Evolutionary conservation across 768 basidiomycete species (phyloP), one percentile per base, ranked within the genome.

Genomic region (Russula sp.): DNA sequence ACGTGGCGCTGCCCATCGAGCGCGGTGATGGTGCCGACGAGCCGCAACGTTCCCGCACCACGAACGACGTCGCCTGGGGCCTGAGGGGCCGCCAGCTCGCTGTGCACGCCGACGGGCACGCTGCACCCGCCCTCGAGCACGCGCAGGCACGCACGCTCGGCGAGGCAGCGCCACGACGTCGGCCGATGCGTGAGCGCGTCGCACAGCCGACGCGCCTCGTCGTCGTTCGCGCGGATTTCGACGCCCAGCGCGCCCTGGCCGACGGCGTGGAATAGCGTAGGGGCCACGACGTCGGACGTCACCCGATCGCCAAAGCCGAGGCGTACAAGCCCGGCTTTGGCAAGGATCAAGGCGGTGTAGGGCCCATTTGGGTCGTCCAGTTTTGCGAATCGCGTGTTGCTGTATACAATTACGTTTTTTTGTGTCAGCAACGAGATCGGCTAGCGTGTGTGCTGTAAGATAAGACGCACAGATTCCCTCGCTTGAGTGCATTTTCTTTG

Each of bases 41-140:
- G 73, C 57, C 77, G 81, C 63, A 99, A 75, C 45, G 69, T 53
- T 6, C 60, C 70, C 34, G 48, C 55, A 40, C 61, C 56, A 40
- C 59, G 56, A 61, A 40, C 62, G 18, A 71, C 75, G 0, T 73
- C 76, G 0, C 74, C 77, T 31, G 71, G 76, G 22, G 22, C 22
- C 22, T 27, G 22, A 52, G 62, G 64, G 47, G 71, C 71, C 11
- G 75, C 73, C 4, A 88, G 73, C 51, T 72, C 75, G 34, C 84
- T 86, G 55, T 79, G 77, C 34, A 92, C 87, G 4, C 95, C 96
- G 16, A 99, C 94, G 3, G 96, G 96, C 0, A 99, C 95, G 65
- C 91, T 94, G 76, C 97, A 99, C 31, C 97, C 97, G 34, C 97
- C 97, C 74, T 98, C 97, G 57, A 98, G 79, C 27, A 88, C 86